Evolutionary conservation across 345 rosid species (phyloP).

Genomic region (Dimocarpus longan): DNA sequence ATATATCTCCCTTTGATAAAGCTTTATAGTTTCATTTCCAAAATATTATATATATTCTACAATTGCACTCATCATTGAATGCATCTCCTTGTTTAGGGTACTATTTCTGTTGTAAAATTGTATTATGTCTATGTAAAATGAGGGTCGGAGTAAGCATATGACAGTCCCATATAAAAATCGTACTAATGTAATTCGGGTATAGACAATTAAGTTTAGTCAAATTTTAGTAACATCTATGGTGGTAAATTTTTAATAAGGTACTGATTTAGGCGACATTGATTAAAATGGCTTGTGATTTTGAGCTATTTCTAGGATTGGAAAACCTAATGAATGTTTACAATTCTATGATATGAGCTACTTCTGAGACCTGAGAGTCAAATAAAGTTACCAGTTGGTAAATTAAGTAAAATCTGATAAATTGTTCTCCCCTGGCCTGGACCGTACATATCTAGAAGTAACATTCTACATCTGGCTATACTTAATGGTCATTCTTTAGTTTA

Average conservation of each 20-base stretch:
- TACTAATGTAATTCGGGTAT: not conserved
- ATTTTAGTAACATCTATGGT: not conserved
- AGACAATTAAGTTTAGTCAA: not conserved
- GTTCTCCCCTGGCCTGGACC: not conserved
- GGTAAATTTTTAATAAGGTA: not conserved
- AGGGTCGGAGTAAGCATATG: not conserved
- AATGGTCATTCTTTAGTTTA: not conserved
- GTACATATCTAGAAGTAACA: not conserved
- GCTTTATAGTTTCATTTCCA: not conserved
- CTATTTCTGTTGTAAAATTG: not conserved
- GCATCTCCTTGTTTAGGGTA: not conserved
- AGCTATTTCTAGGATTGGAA: not conserved
- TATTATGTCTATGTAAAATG: not conserved
- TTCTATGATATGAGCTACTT: not conserved
- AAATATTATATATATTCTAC: not conserved
- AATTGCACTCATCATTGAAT: not conserved
- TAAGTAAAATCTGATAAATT: not conserved
- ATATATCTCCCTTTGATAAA: not conserved
- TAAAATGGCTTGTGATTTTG: not conserved
- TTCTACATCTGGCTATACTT: not conserved
- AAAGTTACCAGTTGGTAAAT: not conserved
- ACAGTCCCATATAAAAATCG: not conserved
- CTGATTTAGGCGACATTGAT: not conserved
- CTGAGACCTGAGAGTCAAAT: not conserved
- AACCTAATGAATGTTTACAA: not conserved